These are phyloP conservation scores for Euphorbia pulcherrima DNA, from an alignment of 345 rosid genomes.

Conservation along the genomic window DNA sequence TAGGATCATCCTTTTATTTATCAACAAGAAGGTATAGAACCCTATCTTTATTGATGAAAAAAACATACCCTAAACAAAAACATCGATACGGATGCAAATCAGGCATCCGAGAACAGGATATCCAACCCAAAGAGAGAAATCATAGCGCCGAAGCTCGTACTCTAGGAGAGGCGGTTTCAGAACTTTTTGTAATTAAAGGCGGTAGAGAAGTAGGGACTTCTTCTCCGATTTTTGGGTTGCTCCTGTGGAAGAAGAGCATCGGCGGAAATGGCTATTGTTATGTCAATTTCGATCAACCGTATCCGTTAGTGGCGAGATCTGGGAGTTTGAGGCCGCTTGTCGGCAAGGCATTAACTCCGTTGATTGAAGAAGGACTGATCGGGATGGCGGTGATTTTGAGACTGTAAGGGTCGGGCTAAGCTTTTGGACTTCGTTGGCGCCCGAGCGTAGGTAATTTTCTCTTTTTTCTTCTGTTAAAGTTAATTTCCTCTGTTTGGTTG, in stretches of 20 bases:
- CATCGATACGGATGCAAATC: no score
- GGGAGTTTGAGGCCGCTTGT: slow-evolving; percentile 61
- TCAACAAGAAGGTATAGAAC: no score
- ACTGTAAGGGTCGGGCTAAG: slow-evolving; percentile 54
- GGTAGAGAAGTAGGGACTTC: no score
- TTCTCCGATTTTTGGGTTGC: slow-evolving; percentile 45
- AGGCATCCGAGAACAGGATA: no score
- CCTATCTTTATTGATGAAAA: no score
- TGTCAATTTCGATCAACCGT: slow-evolving; percentile 40
- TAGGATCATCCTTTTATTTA: no score
- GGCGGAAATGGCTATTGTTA: slow-evolving; percentile 16
- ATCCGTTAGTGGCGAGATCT: slow-evolving; percentile 58
- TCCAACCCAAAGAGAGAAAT: no score
- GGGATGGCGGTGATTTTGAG: slow-evolving; percentile 58
- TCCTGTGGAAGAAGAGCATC: slow-evolving; percentile 45
- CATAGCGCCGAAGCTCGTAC: no score
- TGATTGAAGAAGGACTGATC: slow-evolving; percentile 96
- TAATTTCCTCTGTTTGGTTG: no score
- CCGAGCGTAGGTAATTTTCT: slow-evolving; percentile 23
- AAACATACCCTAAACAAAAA: no score
- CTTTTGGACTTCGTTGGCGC: slow-evolving; percentile 51
- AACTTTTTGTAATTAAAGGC: no score
- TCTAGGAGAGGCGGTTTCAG: no score
- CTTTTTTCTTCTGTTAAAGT: neutral
- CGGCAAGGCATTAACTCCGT: slow-evolving; percentile 51